Evolutionary conservation across 192 early-diverging fungal genomes (phyloP), one percentile per base, ranked within the genome.

Genomic region (Backusella circina): DNA sequence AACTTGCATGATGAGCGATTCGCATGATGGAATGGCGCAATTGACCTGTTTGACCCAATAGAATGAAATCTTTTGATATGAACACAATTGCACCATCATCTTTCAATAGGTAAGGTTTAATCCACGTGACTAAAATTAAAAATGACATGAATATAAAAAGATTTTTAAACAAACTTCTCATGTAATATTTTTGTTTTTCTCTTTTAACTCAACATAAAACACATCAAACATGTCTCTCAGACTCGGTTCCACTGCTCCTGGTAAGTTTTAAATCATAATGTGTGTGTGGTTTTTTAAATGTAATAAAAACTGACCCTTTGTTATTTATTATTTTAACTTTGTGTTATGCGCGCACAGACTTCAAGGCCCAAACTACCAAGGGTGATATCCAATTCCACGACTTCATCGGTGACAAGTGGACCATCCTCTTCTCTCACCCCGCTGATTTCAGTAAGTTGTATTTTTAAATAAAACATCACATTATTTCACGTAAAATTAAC

Each of bases 341-440:
- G 12, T 61, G 21, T 61, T 61, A 13, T 61, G 54, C 23, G 12
- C 12, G 54, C 54, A 54, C 21, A 78, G 82, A 98, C 83, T 99
- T 99, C 82, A 77, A 82, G 28, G 94, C 94, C 54, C 73, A 92
- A 65, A 96, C 98, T 71, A 99, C 98, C 18, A 76, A 92, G 76
- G 98, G 98, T 73, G 73, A 77, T n/a, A 93, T 99, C 86, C 84
- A 93, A 75, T 97, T 99, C 88, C 95, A 99, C 80, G 86, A 92
- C 16, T 96, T 88, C 66, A 94, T 97, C 66, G 88, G 89, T 68
- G 87, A 89, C 79, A 88, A 88, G 13, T 99, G 98, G 98, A 93
- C 88, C 44, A 87, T 99, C 39, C 91, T 99, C n/a, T 99, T 99
- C 85, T 99, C 97, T 32, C 97, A 99, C 82, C 97, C 98, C 15